A percentile compares a stretch with the other conserved stretches of the same genome.
Conservation (phyloP, 2,329 filamentous ascomycete genomes). For the Sordariomycetes sp. region DNA sequence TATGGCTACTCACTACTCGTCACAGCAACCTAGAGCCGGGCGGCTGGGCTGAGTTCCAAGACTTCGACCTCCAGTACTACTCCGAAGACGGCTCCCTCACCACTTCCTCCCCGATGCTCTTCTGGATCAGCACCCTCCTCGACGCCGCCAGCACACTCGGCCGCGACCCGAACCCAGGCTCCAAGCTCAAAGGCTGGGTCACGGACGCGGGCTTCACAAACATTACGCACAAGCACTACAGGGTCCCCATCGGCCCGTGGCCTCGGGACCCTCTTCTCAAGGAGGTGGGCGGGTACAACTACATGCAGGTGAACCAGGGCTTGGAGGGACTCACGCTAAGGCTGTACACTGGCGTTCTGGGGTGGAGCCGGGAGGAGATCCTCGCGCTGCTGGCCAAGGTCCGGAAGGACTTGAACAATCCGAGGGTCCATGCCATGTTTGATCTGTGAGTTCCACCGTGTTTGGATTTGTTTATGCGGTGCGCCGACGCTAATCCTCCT, state of each 20-base stretch:
- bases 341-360: constrained; percentile 25
- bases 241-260: constrained; percentile 41
- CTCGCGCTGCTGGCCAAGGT: constrained; percentile 21
- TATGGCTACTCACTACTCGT: constrained; percentile 9
- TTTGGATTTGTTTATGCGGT: constrained; percentile 31
- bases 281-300: constrained; percentile 29
- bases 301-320: constrained; percentile 25
- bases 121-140: constrained; percentile 26
- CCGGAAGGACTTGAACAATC: constrained; percentile 1
- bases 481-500: background rate
- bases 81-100: constrained; percentile 32
- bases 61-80: constrained; percentile 21
- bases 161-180: constrained; percentile 22
- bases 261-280: constrained; percentile 28
- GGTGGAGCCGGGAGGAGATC: constrained; percentile 28
- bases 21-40: constrained; percentile 31
- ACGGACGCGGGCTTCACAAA: constrained; percentile 13
- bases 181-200: constrained; percentile 21
- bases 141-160: constrained; percentile 21
- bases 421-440: constrained; percentile 13
- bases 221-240: constrained; percentile 12
- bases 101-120: constrained; percentile 19
- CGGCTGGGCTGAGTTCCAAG: constrained; percentile 42
- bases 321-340: constrained; percentile 29
- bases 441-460: constrained; percentile 9